Evolutionary conservation across 2,329 filamentous ascomycete species (phyloP).

Genomic region (Elsinoe ampelina): DNA sequence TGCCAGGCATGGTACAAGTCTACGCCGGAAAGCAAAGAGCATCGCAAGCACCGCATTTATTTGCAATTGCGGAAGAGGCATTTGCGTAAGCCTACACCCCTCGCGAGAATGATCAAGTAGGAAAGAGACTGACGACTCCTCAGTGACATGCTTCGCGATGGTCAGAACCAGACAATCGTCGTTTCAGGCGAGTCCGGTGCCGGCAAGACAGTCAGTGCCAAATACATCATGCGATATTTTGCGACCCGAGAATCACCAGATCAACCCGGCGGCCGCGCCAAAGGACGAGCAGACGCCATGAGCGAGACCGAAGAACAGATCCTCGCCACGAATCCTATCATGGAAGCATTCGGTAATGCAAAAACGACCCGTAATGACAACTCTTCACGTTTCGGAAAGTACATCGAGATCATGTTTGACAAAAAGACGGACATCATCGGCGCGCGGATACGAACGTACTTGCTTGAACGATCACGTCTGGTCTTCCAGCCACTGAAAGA

Average conservation of each 20-base stretch:
- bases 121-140: slow-evolving; percentile 30
- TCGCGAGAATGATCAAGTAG: background rate
- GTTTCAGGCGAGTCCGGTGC: slow-evolving; percentile 99
- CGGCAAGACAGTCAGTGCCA: slow-evolving; percentile 97
- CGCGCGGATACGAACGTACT: slow-evolving; percentile 91
- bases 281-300: slow-evolving; percentile 69
- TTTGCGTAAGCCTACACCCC: slow-evolving; percentile 61
- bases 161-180: slow-evolving; percentile 94
- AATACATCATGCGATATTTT: slow-evolving; percentile 99
- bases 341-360: slow-evolving; percentile 99
- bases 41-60: slow-evolving; percentile 93
- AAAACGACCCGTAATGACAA: slow-evolving; percentile 99
- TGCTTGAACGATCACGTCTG: slow-evolving; percentile 87
- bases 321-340: slow-evolving; percentile 94
- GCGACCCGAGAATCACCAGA: slow-evolving; percentile 92
- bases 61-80: slow-evolving; percentile 96
- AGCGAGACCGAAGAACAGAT: slow-evolving; percentile 99
- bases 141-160: slow-evolving; percentile 93
- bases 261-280: slow-evolving; percentile 66
- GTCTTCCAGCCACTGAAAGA: slow-evolving; percentile 97
- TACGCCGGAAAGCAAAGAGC: slow-evolving; percentile 95
- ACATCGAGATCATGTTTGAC: slow-evolving; percentile 99
- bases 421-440: slow-evolving; percentile 91
- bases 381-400: slow-evolving; percentile 97
- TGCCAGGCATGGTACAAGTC: slow-evolving; percentile 98